Evolutionary conservation across 306 rosid species (phyloP).

Genomic region (Casuarina glauca): DNA sequence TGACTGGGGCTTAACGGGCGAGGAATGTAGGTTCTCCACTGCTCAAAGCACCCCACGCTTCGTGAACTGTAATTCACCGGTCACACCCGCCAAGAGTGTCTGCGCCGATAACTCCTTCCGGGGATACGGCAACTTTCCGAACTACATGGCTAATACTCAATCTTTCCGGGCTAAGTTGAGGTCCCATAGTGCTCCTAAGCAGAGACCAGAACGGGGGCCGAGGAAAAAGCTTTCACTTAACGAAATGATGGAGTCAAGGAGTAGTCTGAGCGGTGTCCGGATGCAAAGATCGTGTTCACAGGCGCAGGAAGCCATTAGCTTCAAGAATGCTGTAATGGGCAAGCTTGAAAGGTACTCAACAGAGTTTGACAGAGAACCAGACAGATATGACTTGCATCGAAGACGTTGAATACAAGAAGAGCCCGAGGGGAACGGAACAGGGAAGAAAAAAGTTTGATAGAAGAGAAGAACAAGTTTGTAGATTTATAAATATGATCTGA

Average conservation of each 20-base stretch:
- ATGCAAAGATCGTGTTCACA: slow-evolving; percentile 89
- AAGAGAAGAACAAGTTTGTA: slow-evolving; percentile 12
- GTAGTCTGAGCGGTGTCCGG: slow-evolving; percentile 67
- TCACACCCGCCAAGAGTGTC: slow-evolving; percentile 63
- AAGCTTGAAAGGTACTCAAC: slow-evolving; percentile 53
- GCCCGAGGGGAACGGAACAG: neutral
- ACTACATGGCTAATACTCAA: slow-evolving; percentile 73
- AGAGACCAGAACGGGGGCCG: slow-evolving; percentile 65
- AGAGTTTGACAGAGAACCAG: slow-evolving; percentile 40
- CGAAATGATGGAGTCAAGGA: slow-evolving; percentile 75
- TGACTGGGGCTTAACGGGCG: slow-evolving; percentile 71
- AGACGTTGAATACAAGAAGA: slow-evolving; percentile 26
- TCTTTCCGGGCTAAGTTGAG: slow-evolving; percentile 86
- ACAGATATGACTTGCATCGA: slow-evolving; percentile 36
- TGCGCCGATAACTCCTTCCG: slow-evolving; percentile 41
- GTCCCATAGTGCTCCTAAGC: slow-evolving; percentile 89
- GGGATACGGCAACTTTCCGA: slow-evolving; percentile 52
- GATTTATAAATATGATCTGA: slow-evolving; percentile 10
- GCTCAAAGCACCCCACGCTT: slow-evolving; percentile 90
- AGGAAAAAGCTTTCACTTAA: slow-evolving; percentile 65
- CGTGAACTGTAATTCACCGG: slow-evolving; percentile 37
- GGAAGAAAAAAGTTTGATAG: neutral
- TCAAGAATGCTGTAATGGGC: slow-evolving; percentile 82
- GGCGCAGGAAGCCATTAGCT: slow-evolving; percentile 64
- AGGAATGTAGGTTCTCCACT: slow-evolving; percentile 73